These are phyloP conservation scores for Fusarium graminum DNA, from an alignment of 2,329 filamentous ascomycete species.

Conservation along the genomic window DNA sequence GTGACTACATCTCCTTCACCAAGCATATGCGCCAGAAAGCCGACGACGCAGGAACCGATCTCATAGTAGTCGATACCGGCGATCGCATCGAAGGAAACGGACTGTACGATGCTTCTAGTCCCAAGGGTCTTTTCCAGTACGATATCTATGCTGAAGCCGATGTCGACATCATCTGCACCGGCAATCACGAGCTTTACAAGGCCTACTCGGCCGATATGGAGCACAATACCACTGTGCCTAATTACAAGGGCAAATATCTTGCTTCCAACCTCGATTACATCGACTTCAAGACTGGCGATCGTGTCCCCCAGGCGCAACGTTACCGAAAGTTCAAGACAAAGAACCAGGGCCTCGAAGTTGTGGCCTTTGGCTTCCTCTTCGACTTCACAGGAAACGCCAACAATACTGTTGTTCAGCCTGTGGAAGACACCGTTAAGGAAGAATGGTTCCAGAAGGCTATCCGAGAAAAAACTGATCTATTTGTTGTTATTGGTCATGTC, in stretches of 20 bases:
- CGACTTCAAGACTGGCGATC: slow-evolving; percentile 76
- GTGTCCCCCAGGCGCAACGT: slow-evolving; percentile 81
- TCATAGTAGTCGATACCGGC: slow-evolving; percentile 95
- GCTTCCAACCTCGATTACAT: slow-evolving; percentile 94
- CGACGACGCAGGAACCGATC: slow-evolving; percentile 81
- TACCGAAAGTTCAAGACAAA: slow-evolving; percentile 93
- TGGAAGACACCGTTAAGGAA: slow-evolving; percentile 84
- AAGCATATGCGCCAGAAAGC: slow-evolving; percentile 83
- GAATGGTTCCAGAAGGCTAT: slow-evolving; percentile 91
- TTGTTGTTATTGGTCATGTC: slow-evolving; percentile 88
- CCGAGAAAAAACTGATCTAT: slow-evolving; percentile 86
- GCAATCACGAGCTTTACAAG: slow-evolving; percentile 96
- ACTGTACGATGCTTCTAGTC: slow-evolving; percentile 88
- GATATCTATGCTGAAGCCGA: slow-evolving; percentile 86
- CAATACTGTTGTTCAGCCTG: slow-evolving; percentile 86
- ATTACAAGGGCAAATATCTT: slow-evolving; percentile 84
- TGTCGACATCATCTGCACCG: slow-evolving; percentile 86
- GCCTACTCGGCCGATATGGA: slow-evolving; percentile 82
- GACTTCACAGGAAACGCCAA: slow-evolving; percentile 92
- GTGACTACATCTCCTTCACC: slow-evolving; percentile 95
- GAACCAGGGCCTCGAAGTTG: slow-evolving; percentile 84
- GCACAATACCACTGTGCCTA: slow-evolving; percentile 82
- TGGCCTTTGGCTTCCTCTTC: slow-evolving; percentile 95
- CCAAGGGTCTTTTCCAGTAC: slow-evolving; percentile 89
- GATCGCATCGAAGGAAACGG: slow-evolving; percentile 95